These are phyloP conservation scores for Fusarium denticulatum DNA, from an alignment of 2,329 filamentous ascomycete species.

Conservation along the genomic window DNA sequence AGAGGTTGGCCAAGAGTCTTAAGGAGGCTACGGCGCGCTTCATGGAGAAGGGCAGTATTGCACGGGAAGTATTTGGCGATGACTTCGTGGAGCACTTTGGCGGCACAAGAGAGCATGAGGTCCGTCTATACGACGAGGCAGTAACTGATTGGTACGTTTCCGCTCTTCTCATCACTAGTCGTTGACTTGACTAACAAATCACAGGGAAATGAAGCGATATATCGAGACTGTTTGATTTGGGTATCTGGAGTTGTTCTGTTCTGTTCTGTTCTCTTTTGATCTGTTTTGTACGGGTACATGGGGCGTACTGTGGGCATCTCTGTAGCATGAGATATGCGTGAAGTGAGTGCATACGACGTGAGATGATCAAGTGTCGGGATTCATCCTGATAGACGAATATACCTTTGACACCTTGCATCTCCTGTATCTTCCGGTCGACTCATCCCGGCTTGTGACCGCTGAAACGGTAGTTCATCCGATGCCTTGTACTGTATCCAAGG, in stretches of 20 bases:
- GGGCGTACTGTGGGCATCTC: slow-evolving; percentile 29
- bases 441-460: not conserved
- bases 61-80: slow-evolving; percentile 93
- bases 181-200: slow-evolving; percentile 23
- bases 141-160: slow-evolving; percentile 90
- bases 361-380: slow-evolving; percentile 11
- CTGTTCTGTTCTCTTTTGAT: slow-evolving; percentile 9
- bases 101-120: slow-evolving; percentile 91
- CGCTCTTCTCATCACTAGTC: too few relatives aligned
- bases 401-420: slow-evolving; percentile 18
- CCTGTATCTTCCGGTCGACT: not conserved
- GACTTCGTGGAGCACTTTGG: slow-evolving; percentile 96
- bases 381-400: slow-evolving; percentile 29
- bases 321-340: slow-evolving; percentile 14
- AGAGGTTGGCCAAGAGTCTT: slow-evolving; percentile 82
- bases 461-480: not conserved
- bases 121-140: slow-evolving; percentile 91
- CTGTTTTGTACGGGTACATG: slow-evolving; percentile 12
- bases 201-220: slow-evolving; percentile 79
- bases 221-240: slow-evolving; percentile 72
- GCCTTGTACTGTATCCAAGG: not conserved
- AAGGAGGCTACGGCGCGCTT: slow-evolving; percentile 87
- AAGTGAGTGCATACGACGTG: not conserved
- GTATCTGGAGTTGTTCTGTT: slow-evolving; percentile 25
- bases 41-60: slow-evolving; percentile 80